phyloP scores from a whole-genome alignment of 2,329 filamentous ascomycete species.

The Fusarium tupiense region DNA sequence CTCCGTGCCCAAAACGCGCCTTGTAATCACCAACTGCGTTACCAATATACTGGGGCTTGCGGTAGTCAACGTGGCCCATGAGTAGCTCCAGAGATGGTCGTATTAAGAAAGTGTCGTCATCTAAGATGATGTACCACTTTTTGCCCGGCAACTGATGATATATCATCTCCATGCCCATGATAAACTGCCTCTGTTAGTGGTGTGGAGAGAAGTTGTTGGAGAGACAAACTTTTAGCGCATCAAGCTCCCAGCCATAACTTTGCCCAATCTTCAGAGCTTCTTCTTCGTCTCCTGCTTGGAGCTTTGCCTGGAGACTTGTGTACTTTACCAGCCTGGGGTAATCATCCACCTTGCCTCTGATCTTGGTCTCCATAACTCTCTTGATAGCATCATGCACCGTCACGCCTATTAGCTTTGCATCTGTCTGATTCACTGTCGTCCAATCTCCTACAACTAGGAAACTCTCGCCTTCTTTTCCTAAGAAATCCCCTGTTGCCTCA shows the following conservation, averaged over 20 bases:
- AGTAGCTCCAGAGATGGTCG: conserved; percentile 59
- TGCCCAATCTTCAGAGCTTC: conserved; percentile 51
- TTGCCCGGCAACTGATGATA: conserved; percentile 62
- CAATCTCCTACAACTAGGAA: conserved; percentile 64
- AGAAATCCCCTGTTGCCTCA: conserved; percentile 43
- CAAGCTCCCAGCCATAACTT: conserved; percentile 59
- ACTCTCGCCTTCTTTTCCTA: conserved; percentile 52
- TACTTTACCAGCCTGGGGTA: conserved; percentile 55
- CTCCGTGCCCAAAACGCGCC: conserved; percentile 65
- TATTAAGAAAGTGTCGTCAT: conserved; percentile 67
- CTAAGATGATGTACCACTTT: conserved; percentile 68
- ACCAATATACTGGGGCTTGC: conserved; percentile 61
- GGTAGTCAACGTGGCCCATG: conserved; percentile 59
- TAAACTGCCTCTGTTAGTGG: conserved; percentile 54
- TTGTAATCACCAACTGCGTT: conserved; percentile 67
- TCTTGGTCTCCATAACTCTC: conserved; percentile 47
- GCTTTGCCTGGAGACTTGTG: conserved; percentile 49
- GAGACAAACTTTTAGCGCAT: conserved; percentile 58
- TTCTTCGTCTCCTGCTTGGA: conserved; percentile 51
- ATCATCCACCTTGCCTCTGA: conserved; percentile 39
- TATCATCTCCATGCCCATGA: conserved; percentile 63
- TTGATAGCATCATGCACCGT: conserved; percentile 55
- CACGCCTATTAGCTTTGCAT: conserved; percentile 46
- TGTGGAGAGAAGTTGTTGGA: neutral
- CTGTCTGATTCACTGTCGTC: conserved; percentile 49